phyloP scores from a whole-genome alignment of 352 stramenopile genomes.

The Proteromonas lacertae region DNA sequence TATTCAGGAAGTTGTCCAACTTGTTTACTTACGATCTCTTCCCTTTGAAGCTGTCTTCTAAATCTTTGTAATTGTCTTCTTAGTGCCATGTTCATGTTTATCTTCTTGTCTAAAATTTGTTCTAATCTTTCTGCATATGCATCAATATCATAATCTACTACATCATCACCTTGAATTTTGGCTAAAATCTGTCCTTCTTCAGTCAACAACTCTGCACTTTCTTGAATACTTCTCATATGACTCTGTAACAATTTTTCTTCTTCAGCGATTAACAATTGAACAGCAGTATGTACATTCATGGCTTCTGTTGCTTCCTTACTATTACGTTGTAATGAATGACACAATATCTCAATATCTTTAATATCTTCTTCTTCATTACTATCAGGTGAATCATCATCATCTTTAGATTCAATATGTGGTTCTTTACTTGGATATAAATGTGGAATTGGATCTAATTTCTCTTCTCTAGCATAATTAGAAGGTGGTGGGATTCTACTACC shows the following conservation, averaged over 20 bases:
- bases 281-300: slow-evolving; percentile 17
- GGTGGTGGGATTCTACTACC: too few relatives aligned
- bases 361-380: too few relatives aligned
- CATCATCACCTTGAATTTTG: slow-evolving; percentile 28
- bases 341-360: too few relatives aligned
- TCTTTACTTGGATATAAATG: too few relatives aligned
- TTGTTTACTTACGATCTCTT: slow-evolving; percentile 20
- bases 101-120: slow-evolving; percentile 63
- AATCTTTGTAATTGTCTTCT: slow-evolving; percentile 36
- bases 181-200: slow-evolving; percentile 54
- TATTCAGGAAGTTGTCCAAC: too few relatives aligned
- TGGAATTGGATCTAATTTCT: neutral
- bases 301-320: slow-evolving; percentile 8
- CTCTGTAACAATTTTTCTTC: slow-evolving; percentile 70
- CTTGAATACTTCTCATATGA: slow-evolving; percentile 77
- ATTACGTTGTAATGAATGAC: too few relatives aligned
- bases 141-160: slow-evolving; percentile 69
- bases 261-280: slow-evolving; percentile 66
- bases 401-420: too few relatives aligned
- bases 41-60: slow-evolving; percentile 27
- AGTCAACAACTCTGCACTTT: slow-evolving; percentile 76
- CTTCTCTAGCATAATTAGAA: neutral
- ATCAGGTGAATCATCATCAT: too few relatives aligned
- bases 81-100: slow-evolving; percentile 34
- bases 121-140: slow-evolving; percentile 51